Percentiles rank a stretch among this genome's conserved stretches.
phyloP scores from a whole-genome alignment of 768 basidiomycete species.

The Naganishia vishniacii region DNA sequence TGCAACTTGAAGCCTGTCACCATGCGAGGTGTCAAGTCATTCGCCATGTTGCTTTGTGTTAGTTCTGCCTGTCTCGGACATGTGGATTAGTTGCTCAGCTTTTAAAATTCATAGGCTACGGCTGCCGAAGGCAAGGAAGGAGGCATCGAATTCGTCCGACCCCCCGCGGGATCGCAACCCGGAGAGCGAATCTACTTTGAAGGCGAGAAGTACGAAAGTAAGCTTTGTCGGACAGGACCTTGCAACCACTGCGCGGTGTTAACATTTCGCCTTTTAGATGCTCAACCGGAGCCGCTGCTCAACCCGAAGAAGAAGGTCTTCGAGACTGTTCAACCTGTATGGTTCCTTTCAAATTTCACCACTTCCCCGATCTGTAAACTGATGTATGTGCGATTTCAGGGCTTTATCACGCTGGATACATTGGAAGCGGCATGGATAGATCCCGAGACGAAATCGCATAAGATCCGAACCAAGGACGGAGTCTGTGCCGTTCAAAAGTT shows the following conservation, averaged over 20 bases:
- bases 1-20: slow-evolving; percentile 79
- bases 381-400: slow-evolving; percentile 48
- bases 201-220: slow-evolving; percentile 76
- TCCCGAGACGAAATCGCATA: slow-evolving; percentile 70
- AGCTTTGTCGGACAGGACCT: slow-evolving; percentile 31
- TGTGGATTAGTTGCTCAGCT: not conserved
- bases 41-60: slow-evolving; percentile 94
- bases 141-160: slow-evolving; percentile 85
- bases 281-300: slow-evolving; percentile 65
- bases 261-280: not conserved
- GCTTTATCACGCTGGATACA: slow-evolving; percentile 81
- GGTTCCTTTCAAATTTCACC: slow-evolving; percentile 14
- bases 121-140: slow-evolving; percentile 64
- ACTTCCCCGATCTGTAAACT: not conserved
- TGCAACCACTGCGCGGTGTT: not conserved
- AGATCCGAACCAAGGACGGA: slow-evolving; percentile 75
- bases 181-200: slow-evolving; percentile 96
- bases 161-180: slow-evolving; percentile 75
- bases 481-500: slow-evolving; percentile 73
- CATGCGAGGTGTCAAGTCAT: slow-evolving; percentile 97
- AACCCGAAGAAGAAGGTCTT: slow-evolving; percentile 99
- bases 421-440: slow-evolving; percentile 91
- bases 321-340: slow-evolving; percentile 85
- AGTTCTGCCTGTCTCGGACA: slow-evolving; percentile 34
- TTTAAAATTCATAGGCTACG: slow-evolving; percentile 61